Conservation (phyloP, 345 rosid species). For the Syzygium aqueum region DNA sequence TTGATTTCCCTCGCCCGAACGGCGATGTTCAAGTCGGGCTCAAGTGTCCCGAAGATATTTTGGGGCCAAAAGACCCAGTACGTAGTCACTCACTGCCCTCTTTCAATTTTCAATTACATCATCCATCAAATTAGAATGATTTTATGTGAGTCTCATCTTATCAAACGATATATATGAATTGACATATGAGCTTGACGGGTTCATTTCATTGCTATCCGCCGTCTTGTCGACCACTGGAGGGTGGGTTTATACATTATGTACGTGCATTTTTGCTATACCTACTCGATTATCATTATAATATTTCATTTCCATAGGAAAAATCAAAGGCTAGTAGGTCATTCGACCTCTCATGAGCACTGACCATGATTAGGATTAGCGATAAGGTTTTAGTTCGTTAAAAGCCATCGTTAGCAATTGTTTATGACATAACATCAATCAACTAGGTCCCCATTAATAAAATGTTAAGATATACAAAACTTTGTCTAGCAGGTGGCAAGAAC, state of each 20-base stretch:
- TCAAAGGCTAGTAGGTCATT: neutral
- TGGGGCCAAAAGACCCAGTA: neutral
- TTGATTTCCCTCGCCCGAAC: neutral
- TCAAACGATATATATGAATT: neutral
- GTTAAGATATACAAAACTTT: neutral
- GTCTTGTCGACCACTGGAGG: too few relatives aligned
- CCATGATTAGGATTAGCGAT: neutral
- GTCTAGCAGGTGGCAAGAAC: neutral
- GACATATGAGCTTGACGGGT: neutral
- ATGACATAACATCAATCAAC: neutral
- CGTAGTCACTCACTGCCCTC: neutral
- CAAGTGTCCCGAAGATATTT: neutral
- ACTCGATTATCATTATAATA: neutral
- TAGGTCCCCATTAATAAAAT: neutral
- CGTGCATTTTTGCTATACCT: neutral
- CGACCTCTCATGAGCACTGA: accelerated
- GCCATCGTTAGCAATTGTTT: neutral
- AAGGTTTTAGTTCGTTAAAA: neutral
- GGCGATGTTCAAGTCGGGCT: neutral
- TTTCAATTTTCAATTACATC: neutral
- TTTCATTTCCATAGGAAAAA: accelerated
- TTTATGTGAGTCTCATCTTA: accelerated
- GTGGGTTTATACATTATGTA: too few relatives aligned
- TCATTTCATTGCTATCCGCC: neutral
- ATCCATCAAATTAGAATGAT: neutral